Evolutionary conservation across 164 flowering plant genomes (phyloP).

Genomic region (Litsea cubeba): DNA sequence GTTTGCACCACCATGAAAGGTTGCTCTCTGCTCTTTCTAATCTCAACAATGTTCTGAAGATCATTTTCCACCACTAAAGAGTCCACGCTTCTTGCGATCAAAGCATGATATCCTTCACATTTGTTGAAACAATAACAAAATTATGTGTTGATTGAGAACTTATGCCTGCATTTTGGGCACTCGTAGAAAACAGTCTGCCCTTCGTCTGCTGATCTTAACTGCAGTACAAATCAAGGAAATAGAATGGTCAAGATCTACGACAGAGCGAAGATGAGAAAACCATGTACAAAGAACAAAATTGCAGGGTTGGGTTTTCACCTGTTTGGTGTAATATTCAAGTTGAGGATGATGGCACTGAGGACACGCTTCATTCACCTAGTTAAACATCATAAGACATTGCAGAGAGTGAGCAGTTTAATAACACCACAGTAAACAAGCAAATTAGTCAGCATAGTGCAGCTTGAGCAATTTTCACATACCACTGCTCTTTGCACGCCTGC

Average conservation of each 20-base stretch:
- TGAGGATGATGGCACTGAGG: constrained; percentile 28
- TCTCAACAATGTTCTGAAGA: too few relatives aligned
- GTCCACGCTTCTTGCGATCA: too few relatives aligned
- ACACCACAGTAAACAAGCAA: background rate
- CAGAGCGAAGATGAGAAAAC: background rate
- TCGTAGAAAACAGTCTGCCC: constrained; percentile 56
- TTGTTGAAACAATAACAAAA: background rate
- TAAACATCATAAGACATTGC: background rate
- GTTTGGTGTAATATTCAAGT: constrained; percentile 30
- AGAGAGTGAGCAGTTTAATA: background rate
- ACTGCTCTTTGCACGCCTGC: constrained; percentile 23
- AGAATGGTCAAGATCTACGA: background rate
- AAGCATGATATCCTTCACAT: too few relatives aligned
- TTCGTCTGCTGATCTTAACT: constrained; percentile 77
- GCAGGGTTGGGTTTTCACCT: constrained; percentile 16
- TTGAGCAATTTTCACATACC: constrained; percentile 22
- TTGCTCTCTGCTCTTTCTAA: too few relatives aligned
- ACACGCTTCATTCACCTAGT: constrained; percentile 24
- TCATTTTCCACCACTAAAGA: too few relatives aligned
- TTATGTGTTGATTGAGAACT: constrained; percentile 32
- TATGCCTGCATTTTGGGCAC: constrained; percentile 46
- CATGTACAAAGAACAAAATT: background rate
- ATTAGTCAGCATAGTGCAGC: background rate
- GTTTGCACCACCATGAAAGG: too few relatives aligned
- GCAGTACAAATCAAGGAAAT: constrained; percentile 8